phyloP scores from a whole-genome alignment of 2,329 filamentous ascomycete genomes.

The Ophiostoma angusticollis region DNA sequence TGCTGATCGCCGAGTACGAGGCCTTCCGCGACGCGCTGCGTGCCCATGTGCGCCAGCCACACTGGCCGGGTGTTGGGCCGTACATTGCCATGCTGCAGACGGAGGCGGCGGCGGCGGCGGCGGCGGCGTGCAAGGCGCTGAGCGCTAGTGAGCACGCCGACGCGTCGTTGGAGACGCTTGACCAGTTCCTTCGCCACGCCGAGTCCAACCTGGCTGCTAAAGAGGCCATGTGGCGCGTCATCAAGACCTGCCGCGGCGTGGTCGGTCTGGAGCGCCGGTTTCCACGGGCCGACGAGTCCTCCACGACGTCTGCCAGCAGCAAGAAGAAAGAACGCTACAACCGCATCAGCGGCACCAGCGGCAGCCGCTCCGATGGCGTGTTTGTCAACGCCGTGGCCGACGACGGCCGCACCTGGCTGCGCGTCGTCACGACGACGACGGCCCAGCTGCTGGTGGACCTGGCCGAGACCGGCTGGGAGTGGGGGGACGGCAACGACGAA shows the following conservation, averaged over 20 bases:
- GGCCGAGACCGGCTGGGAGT: conserved; percentile 21
- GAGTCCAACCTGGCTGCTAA: conserved; percentile 12
- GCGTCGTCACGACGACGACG: conserved; percentile 21
- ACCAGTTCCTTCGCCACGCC: background rate
- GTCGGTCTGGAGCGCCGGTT: conserved; percentile 20
- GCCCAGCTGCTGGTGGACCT: conserved; percentile 20
- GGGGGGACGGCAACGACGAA: conserved; percentile 12
- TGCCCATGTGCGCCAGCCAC: conserved; percentile 4
- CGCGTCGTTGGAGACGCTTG: no score
- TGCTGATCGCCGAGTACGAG: conserved; percentile 11
- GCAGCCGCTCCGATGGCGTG: conserved; percentile 10
- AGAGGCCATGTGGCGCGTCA: conserved; percentile 17
- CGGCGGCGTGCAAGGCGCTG: background rate
- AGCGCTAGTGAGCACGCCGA: background rate
- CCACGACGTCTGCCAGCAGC: background rate
- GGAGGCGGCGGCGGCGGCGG: conserved; percentile 5
- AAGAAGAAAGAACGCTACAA: background rate
- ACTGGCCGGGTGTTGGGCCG: conserved; percentile 12
- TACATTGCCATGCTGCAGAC: conserved; percentile 9
- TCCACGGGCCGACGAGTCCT: background rate
- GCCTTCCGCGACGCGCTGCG: conserved; percentile 9
- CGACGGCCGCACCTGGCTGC: conserved; percentile 22
- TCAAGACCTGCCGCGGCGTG: conserved; percentile 20
- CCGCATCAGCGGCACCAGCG: background rate
- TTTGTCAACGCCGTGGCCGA: conserved; percentile 23